These are phyloP conservation scores for Omphalea diandra DNA, from an alignment of 441 rosid genomes.

Conservation along the genomic window DNA sequence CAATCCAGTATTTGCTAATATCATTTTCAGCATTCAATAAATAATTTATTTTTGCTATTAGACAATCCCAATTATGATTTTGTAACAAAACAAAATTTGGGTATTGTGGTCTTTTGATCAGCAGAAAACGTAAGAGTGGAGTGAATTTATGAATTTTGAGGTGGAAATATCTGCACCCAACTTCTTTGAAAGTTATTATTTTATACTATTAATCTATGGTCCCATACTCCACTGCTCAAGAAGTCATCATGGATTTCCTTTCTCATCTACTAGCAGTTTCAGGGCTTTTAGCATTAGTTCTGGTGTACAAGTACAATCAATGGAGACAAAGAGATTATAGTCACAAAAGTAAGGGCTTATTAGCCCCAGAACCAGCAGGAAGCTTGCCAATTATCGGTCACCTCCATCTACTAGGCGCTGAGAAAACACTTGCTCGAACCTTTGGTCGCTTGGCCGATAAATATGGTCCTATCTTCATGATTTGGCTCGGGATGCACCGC, in stretches of 20 bases:
- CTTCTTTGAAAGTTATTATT: no score
- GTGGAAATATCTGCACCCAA: background rate
- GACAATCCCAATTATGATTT: no score
- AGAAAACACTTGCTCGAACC: constrained; percentile 14
- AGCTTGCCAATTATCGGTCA: constrained; percentile 24
- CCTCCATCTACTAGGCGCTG: constrained; percentile 15
- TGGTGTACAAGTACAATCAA: background rate
- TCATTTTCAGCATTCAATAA: no score
- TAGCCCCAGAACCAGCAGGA: constrained; percentile 14
- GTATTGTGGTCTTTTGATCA: no score
- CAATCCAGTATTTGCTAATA: no score
- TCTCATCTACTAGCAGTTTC: constrained; percentile 1
- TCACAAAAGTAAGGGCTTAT: background rate
- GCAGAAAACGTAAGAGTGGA: no score
- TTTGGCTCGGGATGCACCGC: constrained; percentile 15
- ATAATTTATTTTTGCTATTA: no score
- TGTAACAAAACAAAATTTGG: no score
- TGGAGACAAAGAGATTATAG: background rate
- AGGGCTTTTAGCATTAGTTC: background rate
- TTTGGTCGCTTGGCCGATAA: constrained; percentile 12
- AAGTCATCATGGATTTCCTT: constrained; percentile 1
- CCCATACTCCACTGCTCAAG: background rate
- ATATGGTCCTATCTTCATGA: constrained; percentile 19
- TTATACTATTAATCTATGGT: no score
- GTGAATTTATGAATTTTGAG: no score